Base-by-base conservation (phyloP, 768 basidiomycete species). In the Agaricus blazei region DNA sequence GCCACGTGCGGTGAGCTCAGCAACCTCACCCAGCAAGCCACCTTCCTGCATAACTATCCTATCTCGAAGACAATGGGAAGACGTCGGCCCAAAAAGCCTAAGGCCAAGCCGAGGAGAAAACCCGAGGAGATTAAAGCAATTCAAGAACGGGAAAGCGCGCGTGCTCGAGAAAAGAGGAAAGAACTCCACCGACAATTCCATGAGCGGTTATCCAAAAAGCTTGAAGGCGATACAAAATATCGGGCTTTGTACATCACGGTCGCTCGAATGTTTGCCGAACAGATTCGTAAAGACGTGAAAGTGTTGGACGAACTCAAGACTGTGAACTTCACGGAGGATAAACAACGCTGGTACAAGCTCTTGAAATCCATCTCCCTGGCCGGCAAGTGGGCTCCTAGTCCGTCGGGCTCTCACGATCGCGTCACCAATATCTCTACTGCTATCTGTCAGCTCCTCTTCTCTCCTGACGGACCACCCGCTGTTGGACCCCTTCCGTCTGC, bases 381-480 rank as follows among this genome's bases (percentile, higher is more conserved):
- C 1, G 75, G 76, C 1, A 90, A 89, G 65, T 90, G 87, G 87
- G 86, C 85, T 0, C 87, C 88, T 0, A 79, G 80, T 2, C 81
- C 82, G 9, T 73, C 66, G 3, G 70, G 72, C 2, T 74, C 82
- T 3, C 87, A 88, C 53, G 88, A 89, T 61, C 75, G 79, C 9
- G 70, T 76, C 54, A 84, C 83, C 2, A 84, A 85, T 64, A 81
- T 90, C 58, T 66, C 82, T 4, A 83, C 87, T 0, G 85, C 86
- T 36, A 77, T 90, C 41, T 70, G 74, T 12, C 69, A 80, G 15
- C 73, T 84, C 47, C 70, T 90, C 14, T 76, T 77, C 59, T 65
- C 70, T 3, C 61, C 67, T 3, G 49, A 65, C 14, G 68, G 70
- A 42, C 70, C 75, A 4, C 66, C 72, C 12, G 64, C 70, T 12